Evolutionary conservation across 2,329 filamentous ascomycete genomes (phyloP), one percentile per base, ranked within the genome.

Genomic region (Incumbomyces delicatus): DNA sequence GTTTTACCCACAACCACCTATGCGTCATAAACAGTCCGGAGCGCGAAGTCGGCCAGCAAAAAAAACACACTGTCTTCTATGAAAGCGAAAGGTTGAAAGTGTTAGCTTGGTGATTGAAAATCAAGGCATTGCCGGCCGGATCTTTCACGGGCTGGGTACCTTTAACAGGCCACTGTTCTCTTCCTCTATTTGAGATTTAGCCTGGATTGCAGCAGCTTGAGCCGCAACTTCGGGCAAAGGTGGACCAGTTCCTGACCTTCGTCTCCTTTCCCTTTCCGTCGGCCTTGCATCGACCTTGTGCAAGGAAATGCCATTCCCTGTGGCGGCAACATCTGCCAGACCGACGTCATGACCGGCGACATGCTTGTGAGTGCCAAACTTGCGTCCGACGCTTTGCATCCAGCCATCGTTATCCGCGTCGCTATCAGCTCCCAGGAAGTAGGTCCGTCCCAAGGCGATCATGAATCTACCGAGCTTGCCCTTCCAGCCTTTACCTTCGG

Each of bases 401-500:
- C 57, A 58, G 44, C 53, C 53, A 36, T 57, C 53, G 44, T 57
- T 53, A 50, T 73, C 77, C 6, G 17, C 17, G 47, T 78, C 67
- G 45, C 77, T 68, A 50, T 78, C 78, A 50, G 68, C 65, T 29
- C 84, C 85, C 13, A 94, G 70, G 88, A 89, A 95, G 68, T 94
- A 95, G 48, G 73, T 74, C 54, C 77, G 77, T 33, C 84, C 84
- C 18, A 87, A 72, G 8, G 74, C 75, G 22, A 94, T 74, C 85
- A 95, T 85, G 29, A 76, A 61, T 43, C 89, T 76, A n/a, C 88
- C 89, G 10, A 94, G 60, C 58, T 78, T 81, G 30, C 88, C 89
- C 62, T 76, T 76, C 78, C 85, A 88, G 14, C 88, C 88, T 51
- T 83, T 75, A 10, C 87, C 87, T 47, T 86, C 81, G n/a, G 82